Percentiles rank a stretch among this genome's conserved stretches.
Evolutionary conservation across 2,329 filamentous ascomycete genomes (phyloP).

Genomic region (Colletotrichum caudatum): DNA sequence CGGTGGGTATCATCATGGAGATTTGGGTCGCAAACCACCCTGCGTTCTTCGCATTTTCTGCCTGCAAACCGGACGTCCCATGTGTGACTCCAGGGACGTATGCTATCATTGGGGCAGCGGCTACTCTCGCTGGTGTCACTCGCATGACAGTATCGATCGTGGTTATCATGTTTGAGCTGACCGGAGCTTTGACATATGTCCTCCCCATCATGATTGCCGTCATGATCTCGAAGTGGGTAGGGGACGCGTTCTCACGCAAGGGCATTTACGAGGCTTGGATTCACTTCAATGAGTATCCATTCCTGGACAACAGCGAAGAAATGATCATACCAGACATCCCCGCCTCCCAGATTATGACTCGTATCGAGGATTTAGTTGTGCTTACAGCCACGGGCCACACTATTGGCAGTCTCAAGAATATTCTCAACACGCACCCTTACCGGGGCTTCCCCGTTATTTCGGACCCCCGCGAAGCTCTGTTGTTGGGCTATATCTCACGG

Average conservation of each 20-base stretch:
- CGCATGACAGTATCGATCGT: constrained; percentile 98
- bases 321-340: constrained; percentile 81
- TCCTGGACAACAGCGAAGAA: constrained; percentile 91
- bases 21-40: constrained; percentile 87
- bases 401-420: constrained; percentile 76
- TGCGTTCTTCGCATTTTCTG: constrained; percentile 79
- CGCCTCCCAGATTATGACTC: constrained; percentile 91
- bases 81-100: constrained; percentile 97
- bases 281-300: constrained; percentile 93
- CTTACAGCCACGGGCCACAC: constrained; percentile 91
- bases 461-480: constrained; percentile 79
- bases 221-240: constrained; percentile 98
- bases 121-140: constrained; percentile 92
- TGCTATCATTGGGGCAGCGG: constrained; percentile 94
- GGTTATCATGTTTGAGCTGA: constrained; percentile 99
- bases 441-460: constrained; percentile 93
- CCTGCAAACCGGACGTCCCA: constrained; percentile 85
- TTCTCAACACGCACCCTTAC: constrained; percentile 81
- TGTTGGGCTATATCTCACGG: constrained; percentile 94
- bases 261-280: constrained; percentile 99
- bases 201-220: constrained; percentile 99
- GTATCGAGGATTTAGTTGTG: constrained; percentile 88
- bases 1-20: constrained; percentile 89
- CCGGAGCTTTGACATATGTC: constrained; percentile 94
- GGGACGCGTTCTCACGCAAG: constrained; percentile 90